Base-by-base conservation (phyloP, 2,329 filamentous ascomycete species). In the Diplodia corticola region DNA sequence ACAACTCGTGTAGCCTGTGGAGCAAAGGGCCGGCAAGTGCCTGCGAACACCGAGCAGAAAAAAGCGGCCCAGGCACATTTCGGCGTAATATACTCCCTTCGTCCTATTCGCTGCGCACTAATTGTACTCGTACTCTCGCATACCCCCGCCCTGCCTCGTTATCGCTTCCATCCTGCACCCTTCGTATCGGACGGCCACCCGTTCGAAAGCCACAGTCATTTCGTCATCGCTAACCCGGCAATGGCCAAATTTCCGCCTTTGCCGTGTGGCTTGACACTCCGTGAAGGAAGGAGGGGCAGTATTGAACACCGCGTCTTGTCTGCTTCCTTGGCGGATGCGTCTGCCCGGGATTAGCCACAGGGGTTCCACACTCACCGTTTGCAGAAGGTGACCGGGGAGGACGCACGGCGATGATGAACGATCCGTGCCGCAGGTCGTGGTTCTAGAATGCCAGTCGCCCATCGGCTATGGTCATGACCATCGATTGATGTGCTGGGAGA, bases 21-120 rank as follows among this genome's bases (percentile, higher is more conserved):
- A 35, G 35, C 54, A 22, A 57, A 49, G n/a, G 44, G 30, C 15
- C 57, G 37, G 28, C 26, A n/a, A 15, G 26, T 53, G 50, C 50
- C 50, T 20, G 28, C 51, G 51, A 20, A 54, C 10, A 5, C 12
- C n/a, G 33, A 35, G 17, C 50, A 30, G 50, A 37, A 15, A 37
- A 15, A 37, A 20, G 35, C n/a, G 55, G 40, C 20, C 37, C n/a
- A 28, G 57, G 26, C 57, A 20, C 22, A 61, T 61, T 49, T 61
- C 57, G 57, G 57, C 57, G 24, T 61, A 61, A 61, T 61, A 61
- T 61, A 50, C 35, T 49, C 44, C 15, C n/a, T 15, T 4, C 28
- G 6, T 49, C 40, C 44, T 46, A 61, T 61, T 61, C 57, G 57
- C 24, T 20, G 9, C 49, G 7, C 51, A 10, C 30, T 33, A 22